Conservation (phyloP, 2,329 filamentous ascomycete genomes). For the Clonostachys chloroleuca region DNA sequence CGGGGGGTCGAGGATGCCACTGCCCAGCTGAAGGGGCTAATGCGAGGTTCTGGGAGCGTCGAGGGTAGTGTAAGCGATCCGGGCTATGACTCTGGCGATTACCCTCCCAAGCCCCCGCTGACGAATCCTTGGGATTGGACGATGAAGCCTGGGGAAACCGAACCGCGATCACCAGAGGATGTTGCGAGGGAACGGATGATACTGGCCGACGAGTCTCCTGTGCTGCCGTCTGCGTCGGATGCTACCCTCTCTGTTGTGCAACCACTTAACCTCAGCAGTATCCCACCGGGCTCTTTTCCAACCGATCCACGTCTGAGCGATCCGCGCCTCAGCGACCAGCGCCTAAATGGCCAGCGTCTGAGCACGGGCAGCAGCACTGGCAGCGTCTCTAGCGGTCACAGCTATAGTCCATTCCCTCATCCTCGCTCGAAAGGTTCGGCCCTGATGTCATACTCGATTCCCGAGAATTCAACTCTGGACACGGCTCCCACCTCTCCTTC, state of each 20-base stretch:
- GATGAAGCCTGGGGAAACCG: slow-evolving; percentile 10
- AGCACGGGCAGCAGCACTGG: neutral
- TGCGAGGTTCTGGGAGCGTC: slow-evolving; percentile 4
- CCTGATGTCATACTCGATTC: neutral
- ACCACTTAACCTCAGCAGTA: neutral
- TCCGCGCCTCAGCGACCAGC: neutral
- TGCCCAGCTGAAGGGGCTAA: slow-evolving; percentile 16
- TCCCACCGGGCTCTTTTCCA: neutral
- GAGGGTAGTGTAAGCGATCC: slow-evolving; percentile 1
- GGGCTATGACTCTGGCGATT: neutral
- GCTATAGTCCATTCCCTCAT: neutral
- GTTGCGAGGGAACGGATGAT: neutral
- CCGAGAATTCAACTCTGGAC: neutral
- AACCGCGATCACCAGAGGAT: slow-evolving; percentile 11
- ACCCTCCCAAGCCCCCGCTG: slow-evolving; percentile 26
- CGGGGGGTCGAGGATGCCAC: slow-evolving; percentile 16
- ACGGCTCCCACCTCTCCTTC: neutral
- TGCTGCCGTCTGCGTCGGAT: neutral
- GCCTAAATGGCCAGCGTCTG: neutral
- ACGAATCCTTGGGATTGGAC: slow-evolving; percentile 43
- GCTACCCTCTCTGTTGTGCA: too few relatives aligned
- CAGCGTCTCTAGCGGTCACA: neutral
- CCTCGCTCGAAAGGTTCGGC: too few relatives aligned
- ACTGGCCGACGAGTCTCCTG: slow-evolving; percentile 1
- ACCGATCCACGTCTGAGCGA: neutral